Evolutionary conservation across 257 asterid species (phyloP).

Genomic region (Solanum ahanhuiri): DNA sequence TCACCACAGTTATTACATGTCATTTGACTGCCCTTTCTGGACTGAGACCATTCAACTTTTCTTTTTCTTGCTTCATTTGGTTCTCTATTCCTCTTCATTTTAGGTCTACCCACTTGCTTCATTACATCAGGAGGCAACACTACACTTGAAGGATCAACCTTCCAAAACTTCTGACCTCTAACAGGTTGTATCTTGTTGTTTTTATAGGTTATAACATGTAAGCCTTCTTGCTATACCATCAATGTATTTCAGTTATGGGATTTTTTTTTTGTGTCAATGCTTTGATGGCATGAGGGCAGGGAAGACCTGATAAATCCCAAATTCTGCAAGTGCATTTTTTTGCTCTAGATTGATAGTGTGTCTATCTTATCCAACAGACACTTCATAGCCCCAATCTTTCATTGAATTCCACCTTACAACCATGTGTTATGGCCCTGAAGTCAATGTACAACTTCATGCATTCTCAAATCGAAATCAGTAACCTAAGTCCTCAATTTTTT

Average conservation of each 20-base stretch:
- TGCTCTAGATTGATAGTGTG: too few species aligned
- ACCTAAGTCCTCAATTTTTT: neutral
- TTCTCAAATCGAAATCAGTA: too few species aligned
- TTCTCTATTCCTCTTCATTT: neutral
- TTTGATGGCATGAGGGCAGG: neutral
- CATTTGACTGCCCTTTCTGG: neutral
- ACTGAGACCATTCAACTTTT: neutral
- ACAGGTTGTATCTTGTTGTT: neutral
- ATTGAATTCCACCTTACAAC: too few species aligned
- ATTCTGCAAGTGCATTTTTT: too few species aligned
- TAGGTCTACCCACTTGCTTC: too few species aligned
- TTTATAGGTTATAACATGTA: neutral
- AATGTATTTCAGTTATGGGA: neutral
- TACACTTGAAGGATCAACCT: neutral
- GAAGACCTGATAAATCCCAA: too few species aligned
- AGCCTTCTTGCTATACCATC: neutral
- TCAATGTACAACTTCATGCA: too few species aligned
- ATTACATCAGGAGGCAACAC: neutral
- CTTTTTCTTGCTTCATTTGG: neutral
- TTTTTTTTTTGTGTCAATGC: neutral
- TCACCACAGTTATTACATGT: neutral
- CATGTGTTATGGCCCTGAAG: too few species aligned
- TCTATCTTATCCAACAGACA: too few species aligned
- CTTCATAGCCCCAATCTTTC: too few species aligned
- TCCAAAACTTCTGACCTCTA: neutral